These are phyloP conservation scores for Annulohypoxylon stygium DNA, from an alignment of 495 filamentous ascomycete genomes.

Conservation along the genomic window DNA sequence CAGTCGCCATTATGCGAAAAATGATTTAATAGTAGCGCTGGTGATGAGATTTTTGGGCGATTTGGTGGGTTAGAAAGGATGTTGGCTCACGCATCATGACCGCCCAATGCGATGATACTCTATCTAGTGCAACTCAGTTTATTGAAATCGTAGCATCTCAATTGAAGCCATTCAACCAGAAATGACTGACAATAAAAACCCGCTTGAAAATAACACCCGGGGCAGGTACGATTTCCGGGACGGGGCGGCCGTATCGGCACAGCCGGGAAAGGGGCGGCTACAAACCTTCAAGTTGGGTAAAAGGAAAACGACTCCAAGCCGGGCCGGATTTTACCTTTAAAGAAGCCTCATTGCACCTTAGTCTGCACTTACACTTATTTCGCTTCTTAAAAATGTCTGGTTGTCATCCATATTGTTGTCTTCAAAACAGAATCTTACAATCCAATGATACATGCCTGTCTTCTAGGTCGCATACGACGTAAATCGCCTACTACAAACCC, in stretches of 20 bases:
- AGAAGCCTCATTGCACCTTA: background rate
- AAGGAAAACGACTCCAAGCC: background rate
- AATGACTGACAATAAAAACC: background rate
- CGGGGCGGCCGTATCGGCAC: conserved; percentile 1
- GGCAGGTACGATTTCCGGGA: background rate
- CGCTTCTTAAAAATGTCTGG: too few relatives aligned
- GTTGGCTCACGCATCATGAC: background rate
- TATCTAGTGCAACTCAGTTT: background rate
- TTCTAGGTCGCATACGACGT: too few relatives aligned
- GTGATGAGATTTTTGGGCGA: background rate
- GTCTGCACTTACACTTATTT: background rate
- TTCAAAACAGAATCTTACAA: too few relatives aligned
- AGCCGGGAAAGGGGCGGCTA: background rate
- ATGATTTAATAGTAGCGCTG: background rate
- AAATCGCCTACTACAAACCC: background rate
- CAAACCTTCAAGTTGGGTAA: background rate
- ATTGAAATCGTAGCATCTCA: background rate
- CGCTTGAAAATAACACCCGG: background rate
- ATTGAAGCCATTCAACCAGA: background rate
- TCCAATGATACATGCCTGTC: too few relatives aligned
- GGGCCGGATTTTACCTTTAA: background rate
- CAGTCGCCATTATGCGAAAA: background rate
- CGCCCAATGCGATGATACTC: background rate
- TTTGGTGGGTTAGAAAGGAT: background rate
- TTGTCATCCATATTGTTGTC: too few relatives aligned